A percentile compares a stretch with the other conserved stretches of the same genome.
phyloP scores from a whole-genome alignment of 1,284 basidiomycete genomes.

The Boletus semigastroideus region DNA sequence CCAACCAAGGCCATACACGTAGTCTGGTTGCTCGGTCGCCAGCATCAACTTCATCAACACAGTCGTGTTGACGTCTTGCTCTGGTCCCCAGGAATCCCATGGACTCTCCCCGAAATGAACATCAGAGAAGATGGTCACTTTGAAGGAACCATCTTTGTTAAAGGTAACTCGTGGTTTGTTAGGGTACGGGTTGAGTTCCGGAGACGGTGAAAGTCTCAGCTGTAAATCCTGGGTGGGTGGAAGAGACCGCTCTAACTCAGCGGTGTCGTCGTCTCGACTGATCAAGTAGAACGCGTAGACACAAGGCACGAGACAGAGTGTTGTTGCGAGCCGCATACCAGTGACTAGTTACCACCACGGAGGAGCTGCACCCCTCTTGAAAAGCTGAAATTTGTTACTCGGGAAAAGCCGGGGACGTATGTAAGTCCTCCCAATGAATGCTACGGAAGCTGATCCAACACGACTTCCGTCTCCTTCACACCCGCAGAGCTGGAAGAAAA shows the following conservation, averaged over 20 bases:
- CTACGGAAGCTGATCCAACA: conserved; percentile 34
- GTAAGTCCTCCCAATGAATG: no score
- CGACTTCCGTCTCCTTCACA: conserved; percentile 53
- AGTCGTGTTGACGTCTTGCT: conserved; percentile 59
- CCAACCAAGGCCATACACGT: conserved; percentile 46
- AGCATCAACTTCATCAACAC: conserved; percentile 55
- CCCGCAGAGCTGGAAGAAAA: conserved; percentile 46
- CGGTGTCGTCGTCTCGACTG: background rate
- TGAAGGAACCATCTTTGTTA: conserved; percentile 55
- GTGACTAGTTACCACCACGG: no score
- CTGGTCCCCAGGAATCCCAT: conserved; percentile 63
- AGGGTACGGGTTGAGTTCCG: conserved; percentile 45
- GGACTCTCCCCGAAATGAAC: conserved; percentile 70
- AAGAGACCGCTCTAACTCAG: background rate
- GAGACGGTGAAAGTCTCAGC: background rate
- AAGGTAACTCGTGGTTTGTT: conserved; percentile 49
- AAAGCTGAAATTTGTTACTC: no score
- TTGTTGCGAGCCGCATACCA: conserved; percentile 3
- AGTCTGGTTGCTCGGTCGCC: conserved; percentile 56
- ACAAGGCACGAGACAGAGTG: conserved; percentile 3
- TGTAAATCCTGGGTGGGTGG: background rate
- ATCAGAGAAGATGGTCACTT: conserved; percentile 67
- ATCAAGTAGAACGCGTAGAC: conserved; percentile 18
- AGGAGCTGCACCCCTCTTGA: no score
- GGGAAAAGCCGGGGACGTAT: no score